phyloP scores from a whole-genome alignment of 2,329 filamentous ascomycete species.

The Hypoxylon sp. region DNA sequence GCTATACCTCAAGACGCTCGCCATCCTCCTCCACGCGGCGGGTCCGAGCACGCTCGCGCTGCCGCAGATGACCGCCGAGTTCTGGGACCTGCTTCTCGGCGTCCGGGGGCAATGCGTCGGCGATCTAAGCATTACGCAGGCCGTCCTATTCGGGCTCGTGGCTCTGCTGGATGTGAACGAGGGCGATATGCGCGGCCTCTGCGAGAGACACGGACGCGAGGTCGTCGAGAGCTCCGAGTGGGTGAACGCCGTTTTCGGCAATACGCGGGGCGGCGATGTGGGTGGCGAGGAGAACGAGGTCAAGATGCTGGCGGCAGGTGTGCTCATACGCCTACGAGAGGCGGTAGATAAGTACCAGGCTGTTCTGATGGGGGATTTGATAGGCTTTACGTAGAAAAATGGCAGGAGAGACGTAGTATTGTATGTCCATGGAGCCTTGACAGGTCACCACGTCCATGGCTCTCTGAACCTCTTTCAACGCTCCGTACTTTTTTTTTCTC shows the following conservation, averaged over 20 bases:
- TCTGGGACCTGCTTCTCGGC: constrained; percentile 83
- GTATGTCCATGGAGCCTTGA: too few relatives aligned
- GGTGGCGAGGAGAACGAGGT: constrained; percentile 79
- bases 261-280: constrained; percentile 60
- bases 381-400: constrained; percentile 53
- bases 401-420: neutral
- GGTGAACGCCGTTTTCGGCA: constrained; percentile 81
- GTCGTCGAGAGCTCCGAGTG: constrained; percentile 90
- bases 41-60: constrained; percentile 83
- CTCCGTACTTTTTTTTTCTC: too few relatives aligned
- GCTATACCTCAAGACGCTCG: constrained; percentile 87
- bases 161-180: constrained; percentile 86
- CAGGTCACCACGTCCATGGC: too few relatives aligned
- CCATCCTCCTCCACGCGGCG: constrained; percentile 83
- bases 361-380: constrained; percentile 78
- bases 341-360: constrained; percentile 85
- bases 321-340: constrained; percentile 82
- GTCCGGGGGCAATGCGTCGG: constrained; percentile 70
- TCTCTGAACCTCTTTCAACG: too few relatives aligned
- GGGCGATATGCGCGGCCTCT: constrained; percentile 77
- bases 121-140: constrained; percentile 76
- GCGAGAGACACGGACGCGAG: constrained; percentile 78
- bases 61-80: constrained; percentile 83
- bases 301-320: constrained; percentile 81
- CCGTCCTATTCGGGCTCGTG: constrained; percentile 82